Evolutionary conservation across 768 basidiomycete species (phyloP), one percentile per base, ranked within the genome.

Genomic region (Lactarius psammicola): DNA sequence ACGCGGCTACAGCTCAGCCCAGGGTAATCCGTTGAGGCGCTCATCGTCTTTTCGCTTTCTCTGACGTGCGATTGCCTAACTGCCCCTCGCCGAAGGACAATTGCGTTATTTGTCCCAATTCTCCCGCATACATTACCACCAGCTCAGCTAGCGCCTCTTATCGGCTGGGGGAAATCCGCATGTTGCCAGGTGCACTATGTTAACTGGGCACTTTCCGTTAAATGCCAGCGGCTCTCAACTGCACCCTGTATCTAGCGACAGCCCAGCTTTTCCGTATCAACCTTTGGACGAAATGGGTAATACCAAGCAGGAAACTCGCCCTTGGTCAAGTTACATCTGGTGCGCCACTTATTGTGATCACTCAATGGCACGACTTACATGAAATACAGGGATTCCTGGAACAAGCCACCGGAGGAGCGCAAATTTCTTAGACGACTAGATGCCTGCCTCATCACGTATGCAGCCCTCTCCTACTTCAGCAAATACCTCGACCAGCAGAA

Each of bases 401-500:
- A 79, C 64, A 79, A 79, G 67, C 69, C 75, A 3, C 75, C 75
- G 1, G 76, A 77, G 36, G 78, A 78, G 59, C 74, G 78, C 8
- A 67, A 62, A 20, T 77, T 79, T 60, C 59, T 78, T 23, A 68
- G 59, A 56, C 75, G 73, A 63, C 73, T 79, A 7, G 78, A 79
- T 63, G 70, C 76, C 2, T 77, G 75, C 61, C 71, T 79, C 15
- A 65, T 78, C 26, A 74, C 76, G 7, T 78, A 78, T 63, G 78
- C 78, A 3, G 71, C 76, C 4, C 66, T 79, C 10, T 77, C 76
- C 38, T 77, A 78, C 66, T 75, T 77, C 58, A 77, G 77, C 75
- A 78, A 78, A 74, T 74, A 76, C 62, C 70, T 79, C 15, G 78
- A 78, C 57, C 77, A 77, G 68, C 75, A 76, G 65, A 78, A 79